These are phyloP conservation scores for Ulmus americana DNA, from an alignment of 331 rosid species.

Conservation along the genomic window DNA sequence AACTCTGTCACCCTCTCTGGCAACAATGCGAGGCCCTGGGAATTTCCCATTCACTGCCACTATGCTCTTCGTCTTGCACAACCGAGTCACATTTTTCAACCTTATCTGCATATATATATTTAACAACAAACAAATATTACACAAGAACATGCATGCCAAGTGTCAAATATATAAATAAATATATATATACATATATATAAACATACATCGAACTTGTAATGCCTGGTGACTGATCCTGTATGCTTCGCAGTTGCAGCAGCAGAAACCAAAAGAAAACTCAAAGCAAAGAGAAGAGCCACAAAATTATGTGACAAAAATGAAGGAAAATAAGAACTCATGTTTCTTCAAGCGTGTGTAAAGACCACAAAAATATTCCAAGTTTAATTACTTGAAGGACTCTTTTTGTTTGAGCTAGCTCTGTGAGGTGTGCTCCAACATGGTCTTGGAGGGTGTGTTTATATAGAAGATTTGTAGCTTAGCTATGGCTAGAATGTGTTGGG, in stretches of 20 bases:
- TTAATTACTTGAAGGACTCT: neutral
- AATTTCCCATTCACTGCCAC: slow-evolving; percentile 38
- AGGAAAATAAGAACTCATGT: slow-evolving; percentile 26
- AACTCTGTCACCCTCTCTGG: slow-evolving; percentile 39
- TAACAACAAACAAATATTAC: no score
- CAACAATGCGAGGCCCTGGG: slow-evolving; percentile 42
- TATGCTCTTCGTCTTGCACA: slow-evolving; percentile 35
- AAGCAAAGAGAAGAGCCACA: slow-evolving; percentile 33
- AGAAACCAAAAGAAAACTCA: slow-evolving; percentile 27
- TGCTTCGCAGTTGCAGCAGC: slow-evolving; percentile 30
- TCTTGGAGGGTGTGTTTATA: slow-evolving; percentile 13
- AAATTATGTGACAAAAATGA: slow-evolving; percentile 14
- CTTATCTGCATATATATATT: slow-evolving; percentile 27
- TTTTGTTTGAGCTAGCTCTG: neutral
- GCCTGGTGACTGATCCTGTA: slow-evolving; percentile 40
- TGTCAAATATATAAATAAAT: neutral
- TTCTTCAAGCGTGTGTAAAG: neutral
- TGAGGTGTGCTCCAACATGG: slow-evolving; percentile 1
- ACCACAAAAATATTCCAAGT: neutral
- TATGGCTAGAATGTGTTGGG: slow-evolving; percentile 4
- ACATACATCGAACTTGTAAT: slow-evolving; percentile 52
- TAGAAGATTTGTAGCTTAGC: neutral
- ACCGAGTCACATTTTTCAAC: slow-evolving; percentile 33
- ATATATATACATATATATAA: neutral
- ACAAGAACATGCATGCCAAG: no score